phyloP scores from a whole-genome alignment of 2,329 filamentous ascomycete genomes.

The Taxawa tesnikishii region DNA sequence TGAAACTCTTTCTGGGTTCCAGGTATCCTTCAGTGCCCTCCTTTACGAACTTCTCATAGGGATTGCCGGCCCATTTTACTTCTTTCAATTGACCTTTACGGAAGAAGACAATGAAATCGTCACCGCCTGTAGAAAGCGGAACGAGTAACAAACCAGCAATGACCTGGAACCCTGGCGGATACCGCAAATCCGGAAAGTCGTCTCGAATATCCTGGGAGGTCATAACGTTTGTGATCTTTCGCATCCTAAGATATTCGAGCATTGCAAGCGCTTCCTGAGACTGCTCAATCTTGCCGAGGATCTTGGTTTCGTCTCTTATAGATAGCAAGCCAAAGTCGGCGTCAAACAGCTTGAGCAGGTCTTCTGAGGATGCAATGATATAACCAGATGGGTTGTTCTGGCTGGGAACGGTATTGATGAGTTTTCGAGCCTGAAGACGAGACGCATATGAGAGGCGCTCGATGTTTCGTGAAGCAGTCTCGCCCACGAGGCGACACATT shows the following conservation, averaged over 20 bases:
- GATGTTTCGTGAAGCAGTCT: conserved; percentile 76
- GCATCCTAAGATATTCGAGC: conserved; percentile 72
- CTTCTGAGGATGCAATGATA: conserved; percentile 80
- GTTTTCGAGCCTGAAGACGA: conserved; percentile 69
- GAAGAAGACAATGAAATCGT: conserved; percentile 86
- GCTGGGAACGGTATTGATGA: conserved; percentile 75
- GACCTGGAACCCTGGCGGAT: conserved; percentile 64
- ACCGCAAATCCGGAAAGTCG: conserved; percentile 73
- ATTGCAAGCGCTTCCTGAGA: conserved; percentile 75
- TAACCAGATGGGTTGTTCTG: conserved; percentile 77
- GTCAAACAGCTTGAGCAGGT: conserved; percentile 71
- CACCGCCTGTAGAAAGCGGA: conserved; percentile 61
- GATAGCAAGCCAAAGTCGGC: conserved; percentile 79
- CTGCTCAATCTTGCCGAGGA: conserved; percentile 61
- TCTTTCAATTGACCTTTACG: conserved; percentile 63
- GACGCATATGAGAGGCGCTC: conserved; percentile 79
- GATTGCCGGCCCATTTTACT: conserved; percentile 79
- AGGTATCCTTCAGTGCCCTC: conserved; percentile 62
- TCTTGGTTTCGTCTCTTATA: conserved; percentile 79
- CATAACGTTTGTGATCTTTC: conserved; percentile 60
- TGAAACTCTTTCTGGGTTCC: conserved; percentile 70
- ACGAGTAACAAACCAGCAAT: conserved; percentile 74
- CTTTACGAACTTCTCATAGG: conserved; percentile 65
- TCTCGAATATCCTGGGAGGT: conserved; percentile 62
- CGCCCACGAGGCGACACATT: conserved; percentile 79